Base-by-base conservation (phyloP, 164 flowering plant genomes). In the Chimonanthus salicifolius region DNA sequence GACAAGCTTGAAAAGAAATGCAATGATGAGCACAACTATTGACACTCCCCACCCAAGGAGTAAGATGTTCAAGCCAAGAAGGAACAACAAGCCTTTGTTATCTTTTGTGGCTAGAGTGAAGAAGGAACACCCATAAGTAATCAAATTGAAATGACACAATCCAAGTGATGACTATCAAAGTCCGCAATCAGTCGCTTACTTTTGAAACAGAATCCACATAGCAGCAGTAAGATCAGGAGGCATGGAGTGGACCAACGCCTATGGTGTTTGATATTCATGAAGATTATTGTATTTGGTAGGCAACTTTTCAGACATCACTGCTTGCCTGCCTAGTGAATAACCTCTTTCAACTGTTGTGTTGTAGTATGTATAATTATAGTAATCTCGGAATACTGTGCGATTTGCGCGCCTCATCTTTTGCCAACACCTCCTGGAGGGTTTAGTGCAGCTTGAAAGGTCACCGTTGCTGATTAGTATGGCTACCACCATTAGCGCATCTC, bases 391-490 rank as follows among this genome's bases (percentile, higher is more conserved):
- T 33, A 33, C 33, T 33, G 33, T 33, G 33, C 33, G 33, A 33
- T n/a, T 33, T 33, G 33, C 33, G 33, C 33, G 3, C 0, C 7
- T 15, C 46, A 21, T 51, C 63, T 7, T 70, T 47, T 54, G 72
- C 62, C 62, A 43, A 70, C 18, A 33, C 72, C 72, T 18, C 72
- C 72, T 45, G 72, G 72, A 70, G 72, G 72, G 63, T 33, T 51
- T 4, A 51, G 3, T 10, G n/a, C 47, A 58, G 63, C 72, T 47
- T 70, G 64, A 7, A 50, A 70, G n/a, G 64, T 70, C 13, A 70
- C 62, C 16, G 72, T 70, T 8, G 72, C 62, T 0, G n/a, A 70
- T 70, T 54, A 70, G 58, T 16, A 54, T 43, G 2, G 62, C 63
- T 62, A 70, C 72, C 3, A 70, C 46, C 72, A 70, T 50, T 47